Conservation (phyloP, 345 rosid species). For the Brassica rapa region DNA sequence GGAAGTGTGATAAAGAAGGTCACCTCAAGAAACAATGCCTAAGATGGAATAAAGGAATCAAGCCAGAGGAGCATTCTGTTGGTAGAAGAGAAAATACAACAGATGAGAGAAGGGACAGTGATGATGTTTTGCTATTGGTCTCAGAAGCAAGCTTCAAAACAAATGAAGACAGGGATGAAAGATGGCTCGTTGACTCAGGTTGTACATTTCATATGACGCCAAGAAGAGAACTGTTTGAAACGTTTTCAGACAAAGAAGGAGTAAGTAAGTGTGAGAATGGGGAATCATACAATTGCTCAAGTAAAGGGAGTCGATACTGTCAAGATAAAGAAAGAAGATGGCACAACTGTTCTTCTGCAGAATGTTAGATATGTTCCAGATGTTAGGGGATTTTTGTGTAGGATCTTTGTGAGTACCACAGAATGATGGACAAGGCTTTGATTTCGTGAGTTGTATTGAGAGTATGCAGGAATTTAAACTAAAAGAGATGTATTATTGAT, state of each 20-base stretch:
- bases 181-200: neutral
- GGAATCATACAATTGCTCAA: neutral
- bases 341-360: neutral
- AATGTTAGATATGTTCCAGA: neutral
- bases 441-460: too few relatives aligned
- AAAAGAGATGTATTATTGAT: too few relatives aligned
- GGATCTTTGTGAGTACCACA: too few relatives aligned
- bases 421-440: too few relatives aligned
- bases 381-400: too few relatives aligned
- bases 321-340: neutral
- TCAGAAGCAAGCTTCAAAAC: neutral
- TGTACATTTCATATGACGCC: neutral
- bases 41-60: too few relatives aligned
- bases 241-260: neutral
- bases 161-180: neutral
- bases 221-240: neutral
- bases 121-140: neutral
- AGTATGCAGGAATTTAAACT: too few relatives aligned
- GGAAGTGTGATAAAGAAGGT: too few relatives aligned
- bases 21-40: too few relatives aligned
- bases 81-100: neutral
- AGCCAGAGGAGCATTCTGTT: neutral
- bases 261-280: neutral
- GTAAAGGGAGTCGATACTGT: neutral
- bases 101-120: neutral